These are phyloP conservation scores for Agaricus blazei DNA, from an alignment of 768 basidiomycete genomes.

Conservation along the genomic window DNA sequence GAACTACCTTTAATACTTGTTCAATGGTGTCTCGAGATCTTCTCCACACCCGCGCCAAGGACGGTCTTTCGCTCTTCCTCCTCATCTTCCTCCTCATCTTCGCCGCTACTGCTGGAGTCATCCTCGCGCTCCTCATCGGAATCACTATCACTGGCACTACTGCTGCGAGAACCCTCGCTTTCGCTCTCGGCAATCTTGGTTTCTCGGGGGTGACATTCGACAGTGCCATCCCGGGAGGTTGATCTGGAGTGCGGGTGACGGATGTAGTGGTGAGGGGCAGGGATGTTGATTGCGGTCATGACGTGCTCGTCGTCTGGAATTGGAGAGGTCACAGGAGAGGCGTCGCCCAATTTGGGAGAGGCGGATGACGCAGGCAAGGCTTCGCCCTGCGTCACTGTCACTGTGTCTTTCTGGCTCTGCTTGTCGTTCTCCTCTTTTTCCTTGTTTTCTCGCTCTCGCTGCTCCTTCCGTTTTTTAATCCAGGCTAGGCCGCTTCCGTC, in stretches of 20 bases:
- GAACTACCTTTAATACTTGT: neutral
- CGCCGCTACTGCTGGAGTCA: slow-evolving; percentile 18
- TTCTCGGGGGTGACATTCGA: neutral
- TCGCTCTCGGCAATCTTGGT: slow-evolving; percentile 16
- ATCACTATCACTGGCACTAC: slow-evolving; percentile 13
- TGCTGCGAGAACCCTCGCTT: slow-evolving; percentile 15
- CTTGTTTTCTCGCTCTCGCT: slow-evolving; percentile 39
- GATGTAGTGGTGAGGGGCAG: slow-evolving; percentile 26
- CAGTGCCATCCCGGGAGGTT: neutral
- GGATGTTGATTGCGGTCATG: slow-evolving; percentile 27
- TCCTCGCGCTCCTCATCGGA: slow-evolving; percentile 19
- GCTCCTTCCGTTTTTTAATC: slow-evolving; percentile 61
- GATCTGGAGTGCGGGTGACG: slow-evolving; percentile 13
- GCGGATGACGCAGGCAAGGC: neutral
- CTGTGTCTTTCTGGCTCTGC: slow-evolving; percentile 9
- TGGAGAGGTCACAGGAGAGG: neutral
- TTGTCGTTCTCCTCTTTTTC: slow-evolving; percentile 16
- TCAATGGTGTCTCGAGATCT: slow-evolving; percentile 36
- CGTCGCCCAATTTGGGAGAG: neutral
- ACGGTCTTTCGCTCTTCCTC: slow-evolving; percentile 26
- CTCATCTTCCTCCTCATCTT: slow-evolving; percentile 24
- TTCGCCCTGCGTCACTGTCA: neutral
- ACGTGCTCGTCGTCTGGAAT: slow-evolving; percentile 22
- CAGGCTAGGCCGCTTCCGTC: slow-evolving; percentile 88
- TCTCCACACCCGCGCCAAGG: slow-evolving; percentile 45